Conservation (phyloP, 331 rosid species). For the Pyracantha coccinea region DNA sequence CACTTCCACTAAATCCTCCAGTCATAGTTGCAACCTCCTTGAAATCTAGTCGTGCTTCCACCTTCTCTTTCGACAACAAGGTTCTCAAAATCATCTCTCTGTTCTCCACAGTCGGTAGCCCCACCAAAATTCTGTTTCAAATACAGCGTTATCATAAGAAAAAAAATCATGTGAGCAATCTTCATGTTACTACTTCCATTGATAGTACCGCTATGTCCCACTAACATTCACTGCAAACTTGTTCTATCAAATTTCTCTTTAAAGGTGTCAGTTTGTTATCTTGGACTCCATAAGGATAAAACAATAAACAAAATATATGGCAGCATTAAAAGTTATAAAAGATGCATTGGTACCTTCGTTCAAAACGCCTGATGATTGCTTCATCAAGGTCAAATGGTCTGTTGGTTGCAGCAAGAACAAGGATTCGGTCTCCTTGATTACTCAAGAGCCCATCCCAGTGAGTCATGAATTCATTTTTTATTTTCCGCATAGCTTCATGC, state of each 20-base stretch:
- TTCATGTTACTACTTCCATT: not conserved
- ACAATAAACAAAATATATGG: not conserved
- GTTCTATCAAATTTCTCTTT: not conserved
- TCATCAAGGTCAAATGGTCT: constrained; percentile 97
- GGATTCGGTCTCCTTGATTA: constrained; percentile 68
- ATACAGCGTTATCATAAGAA: not conserved
- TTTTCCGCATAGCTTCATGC: constrained; percentile 98
- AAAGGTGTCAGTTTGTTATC: not conserved
- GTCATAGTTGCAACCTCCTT: constrained; percentile 77
- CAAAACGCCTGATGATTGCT: constrained; percentile 94
- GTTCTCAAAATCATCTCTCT: constrained; percentile 82
- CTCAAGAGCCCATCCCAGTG: constrained; percentile 96
- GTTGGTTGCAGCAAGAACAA: constrained; percentile 97
- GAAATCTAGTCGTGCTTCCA: constrained; percentile 47
- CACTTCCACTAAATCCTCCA: constrained; percentile 95
- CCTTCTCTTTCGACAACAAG: constrained; percentile 64
- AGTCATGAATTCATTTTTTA: constrained; percentile 88
- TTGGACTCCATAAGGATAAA: not conserved
- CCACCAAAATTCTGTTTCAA: constrained; percentile 80
- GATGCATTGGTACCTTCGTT: constrained; percentile 55
- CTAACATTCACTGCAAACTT: not conserved
- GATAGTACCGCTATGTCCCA: not conserved
- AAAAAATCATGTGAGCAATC: not conserved
- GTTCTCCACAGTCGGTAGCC: constrained; percentile 76
- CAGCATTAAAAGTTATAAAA: not conserved